Evolutionary conservation across 2,329 filamentous ascomycete species (phyloP).

Genomic region (Arachnopeziza araneosa): DNA sequence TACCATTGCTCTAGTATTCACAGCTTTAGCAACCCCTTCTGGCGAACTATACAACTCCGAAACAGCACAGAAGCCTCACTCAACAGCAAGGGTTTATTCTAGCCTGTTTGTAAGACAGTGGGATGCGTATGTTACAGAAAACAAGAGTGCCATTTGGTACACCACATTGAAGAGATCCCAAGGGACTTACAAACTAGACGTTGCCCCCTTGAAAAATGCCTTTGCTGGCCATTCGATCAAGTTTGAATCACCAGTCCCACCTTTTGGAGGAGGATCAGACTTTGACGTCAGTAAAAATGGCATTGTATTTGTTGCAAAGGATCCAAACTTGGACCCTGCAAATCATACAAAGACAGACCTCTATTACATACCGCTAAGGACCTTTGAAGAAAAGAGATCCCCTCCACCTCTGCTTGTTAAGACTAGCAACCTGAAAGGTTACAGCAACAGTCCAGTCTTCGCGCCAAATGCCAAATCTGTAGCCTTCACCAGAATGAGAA

Average conservation of each 20-base stretch:
- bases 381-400: slow-evolving; percentile 50
- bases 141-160: slow-evolving; percentile 69
- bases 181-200: slow-evolving; percentile 29
- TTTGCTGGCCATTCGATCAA: slow-evolving; percentile 39
- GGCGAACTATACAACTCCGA: slow-evolving; percentile 65
- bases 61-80: slow-evolving; percentile 51
- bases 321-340: slow-evolving; percentile 64
- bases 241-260: slow-evolving; percentile 63
- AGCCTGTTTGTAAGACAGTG: slow-evolving; percentile 76
- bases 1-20: slow-evolving; percentile 50
- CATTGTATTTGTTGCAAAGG: slow-evolving; percentile 70
- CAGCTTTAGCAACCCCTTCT: slow-evolving; percentile 59
- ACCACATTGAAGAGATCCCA: slow-evolving; percentile 46
- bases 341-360: slow-evolving; percentile 78
- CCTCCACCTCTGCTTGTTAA: slow-evolving; percentile 47
- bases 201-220: slow-evolving; percentile 54
- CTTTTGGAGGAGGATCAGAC: slow-evolving; percentile 75
- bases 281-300: slow-evolving; percentile 67
- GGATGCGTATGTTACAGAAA: slow-evolving; percentile 68
- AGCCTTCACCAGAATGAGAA: slow-evolving; percentile 75
- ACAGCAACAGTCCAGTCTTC: slow-evolving; percentile 63
- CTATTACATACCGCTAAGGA: slow-evolving; percentile 63
- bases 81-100: slow-evolving; percentile 66
- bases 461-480: slow-evolving; percentile 65
- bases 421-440: slow-evolving; percentile 56